These are phyloP conservation scores for Alternaria arbusti DNA, from an alignment of 2,329 filamentous ascomycete species.

Conservation along the genomic window DNA sequence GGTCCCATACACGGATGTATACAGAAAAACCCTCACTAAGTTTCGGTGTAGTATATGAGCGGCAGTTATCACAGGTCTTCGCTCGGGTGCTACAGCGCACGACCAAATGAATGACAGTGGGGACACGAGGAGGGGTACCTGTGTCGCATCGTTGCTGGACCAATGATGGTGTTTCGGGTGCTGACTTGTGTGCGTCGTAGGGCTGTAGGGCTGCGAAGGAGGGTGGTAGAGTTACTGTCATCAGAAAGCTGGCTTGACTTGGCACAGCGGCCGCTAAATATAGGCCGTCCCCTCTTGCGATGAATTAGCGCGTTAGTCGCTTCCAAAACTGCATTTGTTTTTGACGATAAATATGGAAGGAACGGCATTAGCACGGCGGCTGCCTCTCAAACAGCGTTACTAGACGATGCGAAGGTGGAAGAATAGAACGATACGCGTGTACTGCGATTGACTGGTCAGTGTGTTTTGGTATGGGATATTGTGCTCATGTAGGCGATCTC, in stretches of 20 bases:
- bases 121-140: slow-evolving; percentile 22
- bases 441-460: slow-evolving; percentile 8
- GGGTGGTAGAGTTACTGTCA: slow-evolving; percentile 13
- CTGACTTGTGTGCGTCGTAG: slow-evolving; percentile 26
- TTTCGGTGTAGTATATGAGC: slow-evolving; percentile 17
- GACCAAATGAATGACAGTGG: slow-evolving; percentile 14
- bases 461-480: slow-evolving; percentile 6
- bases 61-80: slow-evolving; percentile 18
- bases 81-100: slow-evolving; percentile 15
- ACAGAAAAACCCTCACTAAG: slow-evolving; percentile 4
- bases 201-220: slow-evolving; percentile 26
- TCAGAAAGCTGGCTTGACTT: slow-evolving; percentile 25
- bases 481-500: slow-evolving; percentile 22
- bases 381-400: slow-evolving; percentile 4
- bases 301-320: slow-evolving; percentile 3
- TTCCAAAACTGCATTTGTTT: not conserved
- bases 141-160: slow-evolving; percentile 18
- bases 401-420: slow-evolving; percentile 1
- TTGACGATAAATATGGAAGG: slow-evolving; percentile 23
- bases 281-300: slow-evolving; percentile 22
- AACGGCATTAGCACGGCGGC: slow-evolving; percentile 12
- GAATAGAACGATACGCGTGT: not conserved
- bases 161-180: slow-evolving; percentile 13
- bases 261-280: slow-evolving; percentile 33
- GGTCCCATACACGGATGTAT: slow-evolving; percentile 10